phyloP scores from a whole-genome alignment of 2,329 filamentous ascomycete species.

The Ceratocystis ficicola region DNA sequence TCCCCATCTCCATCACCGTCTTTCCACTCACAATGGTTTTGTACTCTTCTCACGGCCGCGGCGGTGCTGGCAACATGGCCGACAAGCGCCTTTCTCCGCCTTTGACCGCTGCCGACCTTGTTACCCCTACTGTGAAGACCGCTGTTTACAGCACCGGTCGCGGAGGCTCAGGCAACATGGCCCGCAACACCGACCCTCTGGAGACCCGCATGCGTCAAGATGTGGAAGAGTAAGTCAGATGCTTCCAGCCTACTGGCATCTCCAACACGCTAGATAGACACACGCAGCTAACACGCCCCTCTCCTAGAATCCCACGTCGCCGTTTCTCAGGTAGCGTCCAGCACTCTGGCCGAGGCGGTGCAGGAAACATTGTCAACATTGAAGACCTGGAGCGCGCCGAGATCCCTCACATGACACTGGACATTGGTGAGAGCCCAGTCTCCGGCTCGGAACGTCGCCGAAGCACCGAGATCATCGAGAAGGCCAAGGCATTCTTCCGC shows the following conservation, averaged over 20 bases:
- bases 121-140: constrained; percentile 72
- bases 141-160: constrained; percentile 81
- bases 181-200: constrained; percentile 54
- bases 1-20: neutral
- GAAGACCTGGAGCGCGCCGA: constrained; percentile 29
- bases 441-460: constrained; percentile 21
- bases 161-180: constrained; percentile 82
- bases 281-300: constrained; percentile 21
- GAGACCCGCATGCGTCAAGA: constrained; percentile 74
- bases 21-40: constrained; percentile 17
- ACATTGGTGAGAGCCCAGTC: constrained; percentile 24
- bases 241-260: constrained; percentile 16
- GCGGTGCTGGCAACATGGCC: constrained; percentile 65
- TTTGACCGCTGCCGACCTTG: constrained; percentile 50
- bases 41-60: constrained; percentile 57
- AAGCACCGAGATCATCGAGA: constrained; percentile 31
- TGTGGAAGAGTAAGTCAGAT: constrained; percentile 52
- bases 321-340: constrained; percentile 42
- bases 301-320: constrained; percentile 40
- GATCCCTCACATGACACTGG: constrained; percentile 28
- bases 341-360: constrained; percentile 62
- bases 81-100: constrained; percentile 37
- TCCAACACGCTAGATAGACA: neutral
- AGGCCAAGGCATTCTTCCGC: constrained; percentile 20
- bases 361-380: constrained; percentile 53